Conservation (phyloP, 768 basidiomycete species). For the Hebeloma cylindrosporum region DNA sequence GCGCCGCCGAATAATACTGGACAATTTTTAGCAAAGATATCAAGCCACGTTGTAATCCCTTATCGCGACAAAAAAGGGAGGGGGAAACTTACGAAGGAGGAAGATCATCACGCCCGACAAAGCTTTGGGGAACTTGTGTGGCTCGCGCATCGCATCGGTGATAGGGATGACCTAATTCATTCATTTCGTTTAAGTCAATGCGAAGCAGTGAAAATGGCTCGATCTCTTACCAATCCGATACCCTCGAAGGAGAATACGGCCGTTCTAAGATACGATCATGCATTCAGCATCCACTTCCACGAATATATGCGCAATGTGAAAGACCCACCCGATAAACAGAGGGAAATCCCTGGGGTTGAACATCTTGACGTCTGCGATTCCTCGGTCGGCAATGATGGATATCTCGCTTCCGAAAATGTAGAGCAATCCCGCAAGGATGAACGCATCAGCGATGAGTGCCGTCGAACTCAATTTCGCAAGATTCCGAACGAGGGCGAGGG, state of each 20-base stretch:
- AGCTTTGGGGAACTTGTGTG: conserved; percentile 86
- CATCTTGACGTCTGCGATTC: conserved; percentile 75
- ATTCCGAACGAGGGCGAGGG: conserved; percentile 86
- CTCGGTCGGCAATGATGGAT: conserved; percentile 59
- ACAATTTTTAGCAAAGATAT: not conserved
- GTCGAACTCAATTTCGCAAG: conserved; percentile 93
- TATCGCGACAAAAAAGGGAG: conserved; percentile 6
- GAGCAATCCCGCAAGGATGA: conserved; percentile 85
- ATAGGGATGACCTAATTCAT: conserved; percentile 82
- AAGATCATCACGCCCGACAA: conserved; percentile 92
- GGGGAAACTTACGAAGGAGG: conserved; percentile 54
- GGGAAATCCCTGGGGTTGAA: conserved; percentile 93
- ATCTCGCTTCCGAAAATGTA: conserved; percentile 91
- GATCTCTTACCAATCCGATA: conserved; percentile 73
- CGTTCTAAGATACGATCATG: too few relatives aligned
- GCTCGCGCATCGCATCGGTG: conserved; percentile 95
- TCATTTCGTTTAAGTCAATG: conserved; percentile 2
- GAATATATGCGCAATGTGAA: not conserved
- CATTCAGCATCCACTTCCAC: too few relatives aligned
- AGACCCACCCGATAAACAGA: conserved; percentile 81
- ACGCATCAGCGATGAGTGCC: conserved; percentile 90
- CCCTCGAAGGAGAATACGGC: conserved; percentile 99
- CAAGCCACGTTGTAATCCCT: not conserved
- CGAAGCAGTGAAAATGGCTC: not conserved
- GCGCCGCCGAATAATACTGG: conserved; percentile 85